These are phyloP conservation scores for Boeremia lycopersici DNA, from an alignment of 2,329 filamentous ascomycete genomes.

Conservation along the genomic window DNA sequence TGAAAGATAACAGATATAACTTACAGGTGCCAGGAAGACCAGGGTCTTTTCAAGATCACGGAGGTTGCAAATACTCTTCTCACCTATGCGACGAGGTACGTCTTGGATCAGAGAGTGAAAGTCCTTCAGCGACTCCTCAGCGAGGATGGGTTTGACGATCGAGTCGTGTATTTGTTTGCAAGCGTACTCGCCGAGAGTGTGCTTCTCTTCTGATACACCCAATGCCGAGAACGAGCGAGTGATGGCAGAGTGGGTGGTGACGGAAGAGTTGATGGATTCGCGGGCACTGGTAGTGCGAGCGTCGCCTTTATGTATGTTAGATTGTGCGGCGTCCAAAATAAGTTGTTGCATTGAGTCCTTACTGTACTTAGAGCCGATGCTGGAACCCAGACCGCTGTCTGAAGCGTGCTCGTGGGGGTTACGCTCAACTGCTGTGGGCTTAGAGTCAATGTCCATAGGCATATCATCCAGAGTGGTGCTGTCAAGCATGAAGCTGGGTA, in stretches of 20 bases:
- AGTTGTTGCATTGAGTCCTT: constrained; percentile 32
- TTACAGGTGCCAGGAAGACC: constrained; percentile 90
- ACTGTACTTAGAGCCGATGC: constrained; percentile 63
- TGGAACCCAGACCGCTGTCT: constrained; percentile 88
- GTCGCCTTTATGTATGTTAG: constrained; percentile 47
- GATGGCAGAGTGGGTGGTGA: constrained; percentile 47
- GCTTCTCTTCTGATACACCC: constrained; percentile 49
- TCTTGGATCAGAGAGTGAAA: constrained; percentile 82
- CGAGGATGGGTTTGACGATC: constrained; percentile 76
- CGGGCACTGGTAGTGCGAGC: constrained; percentile 37
- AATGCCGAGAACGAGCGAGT: constrained; percentile 54
- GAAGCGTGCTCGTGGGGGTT: constrained; percentile 69
- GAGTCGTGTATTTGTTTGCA: constrained; percentile 79
- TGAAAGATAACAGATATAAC: constrained; percentile 63
- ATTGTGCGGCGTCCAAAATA: constrained; percentile 23
- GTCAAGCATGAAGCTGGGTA: constrained; percentile 53
- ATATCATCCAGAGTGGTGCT: constrained; percentile 42
- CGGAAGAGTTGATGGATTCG: constrained; percentile 47
- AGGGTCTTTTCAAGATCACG: constrained; percentile 94
- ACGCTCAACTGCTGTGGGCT: constrained; percentile 47
- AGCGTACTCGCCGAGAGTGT: constrained; percentile 71
- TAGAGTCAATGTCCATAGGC: constrained; percentile 51
- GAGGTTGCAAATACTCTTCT: constrained; percentile 86
- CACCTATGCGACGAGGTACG: constrained; percentile 77
- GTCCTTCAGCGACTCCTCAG: constrained; percentile 73